Percentiles rank a stretch among this genome's conserved stretches.
These are phyloP conservation scores for Xanthoceras sorbifolium DNA, from an alignment of 345 rosid species.

Conservation along the genomic window DNA sequence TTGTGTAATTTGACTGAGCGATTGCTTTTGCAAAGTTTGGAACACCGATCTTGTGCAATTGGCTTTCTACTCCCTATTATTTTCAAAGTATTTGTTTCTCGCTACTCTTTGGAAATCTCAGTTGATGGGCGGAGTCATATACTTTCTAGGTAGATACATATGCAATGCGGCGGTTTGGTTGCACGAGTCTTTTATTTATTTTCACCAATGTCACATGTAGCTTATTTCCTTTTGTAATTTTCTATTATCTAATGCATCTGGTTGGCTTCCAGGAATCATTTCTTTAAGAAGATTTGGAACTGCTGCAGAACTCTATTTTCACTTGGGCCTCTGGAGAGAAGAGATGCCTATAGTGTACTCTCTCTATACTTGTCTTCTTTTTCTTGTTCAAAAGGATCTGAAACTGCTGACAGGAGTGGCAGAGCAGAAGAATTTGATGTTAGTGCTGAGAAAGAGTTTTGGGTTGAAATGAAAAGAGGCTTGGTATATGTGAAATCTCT, in stretches of 20 bases:
- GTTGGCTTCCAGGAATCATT: slow-evolving; percentile 53
- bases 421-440: slow-evolving; percentile 58
- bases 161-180: slow-evolving; percentile 10
- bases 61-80: slow-evolving; percentile 69
- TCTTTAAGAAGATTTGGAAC: slow-evolving; percentile 68
- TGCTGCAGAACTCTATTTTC: slow-evolving; percentile 79
- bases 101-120: slow-evolving; percentile 38
- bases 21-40: slow-evolving; percentile 62
- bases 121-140: slow-evolving; percentile 35
- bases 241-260: slow-evolving; percentile 18
- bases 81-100: slow-evolving; percentile 59
- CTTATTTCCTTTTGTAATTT: slow-evolving; percentile 6
- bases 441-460: slow-evolving; percentile 64
- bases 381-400: slow-evolving; percentile 36
- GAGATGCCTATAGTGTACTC: slow-evolving; percentile 80
- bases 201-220: background rate
- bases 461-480: slow-evolving; percentile 91
- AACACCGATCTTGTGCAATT: slow-evolving; percentile 78
- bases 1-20: slow-evolving; percentile 63
- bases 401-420: slow-evolving; percentile 31
- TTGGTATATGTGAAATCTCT: slow-evolving; percentile 52
- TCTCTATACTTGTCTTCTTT: slow-evolving; percentile 63
- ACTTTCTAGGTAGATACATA: slow-evolving; percentile 57
- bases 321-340: slow-evolving; percentile 77
- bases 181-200: slow-evolving; percentile 3